phyloP scores from a whole-genome alignment of 2,329 filamentous ascomycete species.

The Xylariales sp. region DNA sequence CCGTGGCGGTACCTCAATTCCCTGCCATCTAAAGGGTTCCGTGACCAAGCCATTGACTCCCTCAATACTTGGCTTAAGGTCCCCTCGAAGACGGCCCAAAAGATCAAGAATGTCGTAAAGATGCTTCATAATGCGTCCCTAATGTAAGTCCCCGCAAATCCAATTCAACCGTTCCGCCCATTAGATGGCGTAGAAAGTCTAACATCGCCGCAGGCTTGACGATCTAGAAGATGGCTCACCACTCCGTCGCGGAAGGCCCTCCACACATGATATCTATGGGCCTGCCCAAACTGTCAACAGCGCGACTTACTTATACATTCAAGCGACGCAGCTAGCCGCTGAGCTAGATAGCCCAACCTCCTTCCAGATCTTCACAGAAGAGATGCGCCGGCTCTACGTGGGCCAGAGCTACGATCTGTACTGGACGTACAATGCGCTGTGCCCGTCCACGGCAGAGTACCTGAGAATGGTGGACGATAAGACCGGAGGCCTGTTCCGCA shows the following conservation, averaged over 20 bases:
- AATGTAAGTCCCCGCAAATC: constrained; percentile 13
- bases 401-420: constrained; percentile 30
- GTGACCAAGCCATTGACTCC: constrained; percentile 18
- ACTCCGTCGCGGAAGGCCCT: constrained; percentile 27
- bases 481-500: constrained; percentile 28
- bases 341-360: constrained; percentile 9
- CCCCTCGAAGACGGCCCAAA: constrained; percentile 4
- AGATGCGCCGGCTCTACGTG: constrained; percentile 26
- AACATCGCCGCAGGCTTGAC: constrained; percentile 20
- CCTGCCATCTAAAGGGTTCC: constrained; percentile 22
- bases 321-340: constrained; percentile 7
- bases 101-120: constrained; percentile 22
- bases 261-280: constrained; percentile 31
- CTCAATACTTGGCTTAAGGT: constrained; percentile 24
- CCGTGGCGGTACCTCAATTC: constrained; percentile 18
- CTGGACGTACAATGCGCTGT: constrained; percentile 26
- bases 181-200: neutral
- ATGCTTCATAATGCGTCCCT: constrained; percentile 26
- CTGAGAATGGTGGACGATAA: constrained; percentile 33
- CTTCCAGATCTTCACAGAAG: constrained; percentile 22
- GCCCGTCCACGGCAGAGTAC: constrained; percentile 27
- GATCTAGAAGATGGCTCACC: constrained; percentile 30
- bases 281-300: constrained; percentile 30
- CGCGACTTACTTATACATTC: constrained; percentile 18
- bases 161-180: neutral